phyloP scores from a whole-genome alignment of 352 stramenopile species.

The Phytophthora pisi region DNA sequence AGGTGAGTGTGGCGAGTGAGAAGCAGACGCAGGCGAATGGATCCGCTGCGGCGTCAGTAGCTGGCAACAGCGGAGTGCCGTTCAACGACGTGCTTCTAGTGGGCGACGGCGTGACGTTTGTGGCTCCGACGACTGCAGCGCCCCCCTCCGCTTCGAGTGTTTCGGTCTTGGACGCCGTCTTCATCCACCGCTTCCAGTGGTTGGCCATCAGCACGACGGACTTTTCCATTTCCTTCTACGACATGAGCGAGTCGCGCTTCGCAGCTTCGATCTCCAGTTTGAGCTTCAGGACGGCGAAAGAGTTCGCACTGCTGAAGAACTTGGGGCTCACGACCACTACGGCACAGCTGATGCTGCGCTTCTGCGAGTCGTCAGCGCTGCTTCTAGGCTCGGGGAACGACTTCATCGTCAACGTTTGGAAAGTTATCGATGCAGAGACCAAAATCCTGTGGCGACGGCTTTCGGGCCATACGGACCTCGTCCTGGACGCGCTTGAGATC shows the following conservation, averaged over 20 bases:
- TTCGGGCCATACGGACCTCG: conserved; percentile 54
- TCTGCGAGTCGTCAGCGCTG: conserved; percentile 56
- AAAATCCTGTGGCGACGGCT: conserved; percentile 68
- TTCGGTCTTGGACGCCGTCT: conserved; percentile 74
- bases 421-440: conserved; percentile 55
- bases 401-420: conserved; percentile 76
- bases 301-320: conserved; percentile 49
- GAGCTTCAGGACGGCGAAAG: conserved; percentile 23
- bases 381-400: conserved; percentile 74
- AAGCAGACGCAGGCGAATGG: conserved; percentile 26
- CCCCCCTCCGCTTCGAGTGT: conserved; percentile 33
- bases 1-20: conserved; percentile 38
- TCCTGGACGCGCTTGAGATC: conserved; percentile 77
- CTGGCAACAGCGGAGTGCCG: conserved; percentile 6
- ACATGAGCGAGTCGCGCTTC: conserved; percentile 58
- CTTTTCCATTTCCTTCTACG: conserved; percentile 86
- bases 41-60: not conserved
- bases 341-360: conserved; percentile 66
- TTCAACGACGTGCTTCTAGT: conserved; percentile 29
- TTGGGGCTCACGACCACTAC: conserved; percentile 70
- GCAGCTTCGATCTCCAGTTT: not conserved
- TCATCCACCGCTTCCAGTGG: conserved; percentile 64
- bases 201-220: conserved; percentile 77
- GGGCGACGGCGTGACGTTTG: conserved; percentile 28
- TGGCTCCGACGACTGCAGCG: conserved; percentile 14